Conservation (phyloP, 2,329 filamentous ascomycete genomes). For the Sporothrix mexicana region DNA sequence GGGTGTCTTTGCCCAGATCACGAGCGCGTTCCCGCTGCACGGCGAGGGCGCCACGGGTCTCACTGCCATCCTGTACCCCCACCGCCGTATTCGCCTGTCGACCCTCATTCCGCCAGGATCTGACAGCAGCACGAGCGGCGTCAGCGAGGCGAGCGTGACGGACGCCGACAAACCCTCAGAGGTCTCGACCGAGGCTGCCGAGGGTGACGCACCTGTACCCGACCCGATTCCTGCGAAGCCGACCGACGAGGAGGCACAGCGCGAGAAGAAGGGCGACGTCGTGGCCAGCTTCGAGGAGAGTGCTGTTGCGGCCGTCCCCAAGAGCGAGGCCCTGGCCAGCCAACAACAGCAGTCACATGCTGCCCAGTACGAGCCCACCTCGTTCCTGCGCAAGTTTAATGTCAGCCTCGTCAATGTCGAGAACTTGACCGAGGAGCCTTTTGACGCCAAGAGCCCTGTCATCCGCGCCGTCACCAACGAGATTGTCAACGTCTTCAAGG, state of each 20-base stretch:
- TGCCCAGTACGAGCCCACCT: slow-evolving; percentile 76
- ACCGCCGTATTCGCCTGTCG: slow-evolving; percentile 90
- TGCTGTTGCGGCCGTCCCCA: slow-evolving; percentile 60
- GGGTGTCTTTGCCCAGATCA: slow-evolving; percentile 97
- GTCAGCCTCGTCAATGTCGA: slow-evolving; percentile 96
- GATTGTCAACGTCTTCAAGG: slow-evolving; percentile 98
- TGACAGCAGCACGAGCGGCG: slow-evolving; percentile 39
- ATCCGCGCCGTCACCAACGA: slow-evolving; percentile 94
- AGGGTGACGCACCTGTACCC: slow-evolving; percentile 56
- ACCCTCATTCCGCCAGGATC: slow-evolving; percentile 73
- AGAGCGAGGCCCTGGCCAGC: slow-evolving; percentile 49
- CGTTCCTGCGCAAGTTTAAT: slow-evolving; percentile 87
- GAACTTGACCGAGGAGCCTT: slow-evolving; percentile 85
- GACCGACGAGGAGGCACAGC: slow-evolving; percentile 56
- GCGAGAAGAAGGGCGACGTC: slow-evolving; percentile 86
- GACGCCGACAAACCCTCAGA: background rate
- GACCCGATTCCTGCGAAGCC: slow-evolving; percentile 65
- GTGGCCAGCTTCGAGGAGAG: slow-evolving; percentile 96
- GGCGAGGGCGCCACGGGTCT: slow-evolving; percentile 83
- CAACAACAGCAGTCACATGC: slow-evolving; percentile 18
- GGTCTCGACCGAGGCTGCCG: slow-evolving; percentile 51
- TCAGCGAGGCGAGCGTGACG: slow-evolving; percentile 15
- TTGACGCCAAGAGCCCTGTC: slow-evolving; percentile 86
- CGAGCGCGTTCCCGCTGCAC: slow-evolving; percentile 89
- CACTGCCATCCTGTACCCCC: slow-evolving; percentile 94